Evolutionary conservation across 495 filamentous ascomycete genomes (phyloP), one percentile per base, ranked within the genome.

Genomic region (Penicilliopsis zonata): DNA sequence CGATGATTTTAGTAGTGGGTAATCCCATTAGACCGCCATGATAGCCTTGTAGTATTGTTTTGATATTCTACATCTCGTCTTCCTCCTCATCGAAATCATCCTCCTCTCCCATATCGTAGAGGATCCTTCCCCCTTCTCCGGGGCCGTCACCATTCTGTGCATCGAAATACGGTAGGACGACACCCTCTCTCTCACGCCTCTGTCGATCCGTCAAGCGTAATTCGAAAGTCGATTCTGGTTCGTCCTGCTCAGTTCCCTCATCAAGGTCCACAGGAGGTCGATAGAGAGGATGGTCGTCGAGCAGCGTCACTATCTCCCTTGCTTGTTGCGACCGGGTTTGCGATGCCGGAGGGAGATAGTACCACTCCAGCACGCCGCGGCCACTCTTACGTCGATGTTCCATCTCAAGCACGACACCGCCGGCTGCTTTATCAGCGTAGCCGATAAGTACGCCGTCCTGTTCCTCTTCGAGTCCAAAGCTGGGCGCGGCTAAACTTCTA

Each of bases 51-150:
- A n/a, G n/a, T n/a, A n/a, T n/a, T n/a, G 7, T 16, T 14, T 15
- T 16, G n/a, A 5, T 4, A 14, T 6, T 21, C 14, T 13, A 94
- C 32, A 95, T 86, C 56, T 98, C 92, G 65, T 98, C 90, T 50
- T 98, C 92, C 58, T 96, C 92, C 39, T 96, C 90, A 49, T 98
- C 90, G 55, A 94, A 98, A 57, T 98, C 92, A 61, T 98, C 90
- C 61, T 94, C 92, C 32, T 73, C 71, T 18, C 88, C 90, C 78
- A 95, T 90, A 32, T 94, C 87, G 59, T 96, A 96, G 45, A 98
- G 47, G 33, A 98, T 98, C 39, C 87, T 67, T 0, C 92, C 90
- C 12, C 79, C 79, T 18, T 84, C 82, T 9, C 88, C 84, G 9
- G 81, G 82, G 0, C 76, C 78, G 22, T 78, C 60, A 19, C 77